Conservation (phyloP, 2,329 filamentous ascomycete species). For the Pestalotiopsis sp. region DNA sequence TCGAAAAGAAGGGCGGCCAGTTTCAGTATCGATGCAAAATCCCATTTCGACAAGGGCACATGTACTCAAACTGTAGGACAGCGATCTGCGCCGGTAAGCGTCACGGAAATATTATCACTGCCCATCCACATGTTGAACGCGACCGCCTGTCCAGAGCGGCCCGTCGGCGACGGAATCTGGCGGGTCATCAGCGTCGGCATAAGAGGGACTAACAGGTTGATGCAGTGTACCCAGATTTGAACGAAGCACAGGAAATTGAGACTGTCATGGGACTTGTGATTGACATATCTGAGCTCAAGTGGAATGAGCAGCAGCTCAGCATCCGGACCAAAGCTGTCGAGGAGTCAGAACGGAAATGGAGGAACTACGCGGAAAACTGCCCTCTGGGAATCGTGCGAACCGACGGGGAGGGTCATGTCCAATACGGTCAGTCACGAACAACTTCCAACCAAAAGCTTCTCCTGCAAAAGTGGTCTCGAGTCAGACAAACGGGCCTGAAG, state of each 20-base stretch:
- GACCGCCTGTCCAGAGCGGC: background rate
- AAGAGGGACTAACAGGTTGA: background rate
- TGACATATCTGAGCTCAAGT: conserved; percentile 31
- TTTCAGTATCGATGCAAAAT: conserved; percentile 28
- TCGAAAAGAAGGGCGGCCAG: conserved; percentile 25
- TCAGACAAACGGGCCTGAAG: background rate
- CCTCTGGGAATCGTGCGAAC: conserved; percentile 29
- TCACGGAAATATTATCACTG: background rate
- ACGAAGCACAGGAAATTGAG: conserved; percentile 24
- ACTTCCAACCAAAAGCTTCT: background rate
- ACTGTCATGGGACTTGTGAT: conserved; percentile 29
- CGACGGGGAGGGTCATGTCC: conserved; percentile 25
- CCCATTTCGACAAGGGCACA: conserved; percentile 26
- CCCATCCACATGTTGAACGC: background rate
- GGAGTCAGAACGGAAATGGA: conserved; percentile 26
- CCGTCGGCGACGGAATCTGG: no score
- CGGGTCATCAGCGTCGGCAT: background rate
- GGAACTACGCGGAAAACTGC: conserved; percentile 29
- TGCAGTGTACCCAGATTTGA: conserved; percentile 26
- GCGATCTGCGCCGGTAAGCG: conserved; percentile 24
- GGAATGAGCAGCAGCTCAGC: conserved; percentile 28
- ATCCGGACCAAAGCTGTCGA: conserved; percentile 26
- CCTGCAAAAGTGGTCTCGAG: background rate
- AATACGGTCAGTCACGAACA: conserved; percentile 19
- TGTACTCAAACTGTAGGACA: conserved; percentile 26